These are phyloP conservation scores for Helianthus tuberosus DNA, from an alignment of 129 eudicot species.

Conservation along the genomic window DNA sequence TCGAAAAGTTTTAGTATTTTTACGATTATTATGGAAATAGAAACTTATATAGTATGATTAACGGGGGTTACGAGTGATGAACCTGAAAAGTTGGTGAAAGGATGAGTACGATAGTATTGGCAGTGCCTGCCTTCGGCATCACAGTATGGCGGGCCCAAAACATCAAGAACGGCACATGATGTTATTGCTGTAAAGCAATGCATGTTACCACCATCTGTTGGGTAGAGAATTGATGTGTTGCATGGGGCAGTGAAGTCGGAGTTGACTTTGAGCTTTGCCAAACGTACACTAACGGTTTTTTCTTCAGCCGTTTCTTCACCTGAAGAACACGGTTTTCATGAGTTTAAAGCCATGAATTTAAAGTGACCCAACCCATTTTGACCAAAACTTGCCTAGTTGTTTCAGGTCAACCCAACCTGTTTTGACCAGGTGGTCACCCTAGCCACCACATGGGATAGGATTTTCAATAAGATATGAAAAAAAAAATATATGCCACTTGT, in stretches of 20 bases:
- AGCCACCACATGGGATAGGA: too few species aligned
- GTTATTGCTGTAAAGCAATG: slow-evolving; percentile 82
- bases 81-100: slow-evolving; percentile 54
- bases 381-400: neutral
- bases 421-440: too few species aligned
- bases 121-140: slow-evolving; percentile 88
- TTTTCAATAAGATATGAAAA: neutral
- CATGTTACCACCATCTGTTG: slow-evolving; percentile 88
- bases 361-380: neutral
- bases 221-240: slow-evolving; percentile 66
- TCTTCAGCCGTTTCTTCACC: slow-evolving; percentile 10
- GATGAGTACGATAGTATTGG: slow-evolving; percentile 57
- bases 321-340: neutral
- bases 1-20: neutral
- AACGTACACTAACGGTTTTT: slow-evolving; percentile 33
- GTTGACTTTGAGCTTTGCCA: slow-evolving; percentile 70
- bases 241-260: slow-evolving; percentile 69
- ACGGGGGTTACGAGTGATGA: neutral
- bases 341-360: slow-evolving; percentile 2
- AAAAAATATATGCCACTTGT: neutral
- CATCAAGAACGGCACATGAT: slow-evolving; percentile 83
- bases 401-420: too few species aligned
- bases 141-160: slow-evolving; percentile 84
- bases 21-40: neutral
- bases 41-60: neutral